Evolutionary conservation across 2,329 filamentous ascomycete species (phyloP), one percentile per base, ranked within the genome.

Genomic region (Teratosphaeria nubilosa): DNA sequence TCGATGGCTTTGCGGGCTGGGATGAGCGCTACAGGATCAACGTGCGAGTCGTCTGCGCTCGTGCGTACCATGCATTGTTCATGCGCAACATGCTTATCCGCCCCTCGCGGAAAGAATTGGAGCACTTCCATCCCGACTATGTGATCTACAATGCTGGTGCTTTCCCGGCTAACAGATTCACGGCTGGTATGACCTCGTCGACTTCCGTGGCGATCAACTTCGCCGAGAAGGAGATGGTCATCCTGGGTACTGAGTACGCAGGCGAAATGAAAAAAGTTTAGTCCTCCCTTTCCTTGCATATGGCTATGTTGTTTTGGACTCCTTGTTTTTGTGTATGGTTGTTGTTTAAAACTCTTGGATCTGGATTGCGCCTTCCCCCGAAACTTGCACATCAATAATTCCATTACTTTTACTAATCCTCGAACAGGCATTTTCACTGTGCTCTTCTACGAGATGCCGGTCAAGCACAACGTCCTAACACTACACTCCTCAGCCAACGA

Each of bases 81-180:
- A 99, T 99, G 94, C 90, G 91, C 74, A 99, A 99, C 83, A 99
- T 99, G 94, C 88, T 99, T 73, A 99, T 99, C 81, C 88, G 94
- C 68, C 94, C 94, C 63, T 81, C 86, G 56, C 84, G 84, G 63
- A 89, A 95, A 78, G 91, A 99, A 81, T 86, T 99, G 57, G 88
- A 96, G 80, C 85, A 90, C 78, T 99, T 99, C 85, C 90, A 96
- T 77, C 94, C 94, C 69, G 92, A 99, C 82, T 99, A 99, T 82
- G 92, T 92, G 71, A 97, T 99, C 80, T 99, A 99, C 87, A 99
- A 99, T 75, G 94, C 91, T 63, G 94, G 94, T 67, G 90, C 90
- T 63, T 99, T 99, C 88, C 94, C 94, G 53, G 94, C 94, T 73
- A 99, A 99, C 82, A 86, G 92, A 77, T 99, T 87, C 79, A 99